Evolutionary conservation across 495 filamentous ascomycete species (phyloP).

Genomic region (Hypomontagnella submonticulosa): DNA sequence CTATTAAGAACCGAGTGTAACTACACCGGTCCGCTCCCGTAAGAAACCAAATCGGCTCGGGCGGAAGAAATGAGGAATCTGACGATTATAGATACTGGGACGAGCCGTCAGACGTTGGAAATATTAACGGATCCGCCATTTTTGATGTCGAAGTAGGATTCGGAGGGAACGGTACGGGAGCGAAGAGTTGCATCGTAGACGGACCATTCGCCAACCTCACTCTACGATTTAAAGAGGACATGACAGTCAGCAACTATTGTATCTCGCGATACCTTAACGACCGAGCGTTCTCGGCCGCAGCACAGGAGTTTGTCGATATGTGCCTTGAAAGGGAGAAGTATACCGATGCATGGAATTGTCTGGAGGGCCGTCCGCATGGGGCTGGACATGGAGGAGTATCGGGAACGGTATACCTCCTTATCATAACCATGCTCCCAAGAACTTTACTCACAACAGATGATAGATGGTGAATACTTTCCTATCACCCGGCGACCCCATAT

Average conservation of each 20-base stretch:
- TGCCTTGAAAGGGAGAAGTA: conserved; percentile 49
- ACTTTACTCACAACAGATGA: not conserved
- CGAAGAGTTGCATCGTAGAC: conserved; percentile 50
- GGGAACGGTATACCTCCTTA: conserved; percentile 37
- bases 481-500: conserved; percentile 59
- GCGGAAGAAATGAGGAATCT: not conserved
- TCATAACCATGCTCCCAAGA: not conserved
- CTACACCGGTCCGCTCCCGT: conserved; percentile 59
- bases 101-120: conserved; percentile 54
- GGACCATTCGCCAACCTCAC: conserved; percentile 57
- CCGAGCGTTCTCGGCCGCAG: conserved; percentile 27
- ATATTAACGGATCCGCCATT: conserved; percentile 47
- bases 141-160: conserved; percentile 53
- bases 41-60: conserved; percentile 36
- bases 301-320: conserved; percentile 38
- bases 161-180: conserved; percentile 54
- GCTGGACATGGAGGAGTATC: conserved; percentile 56
- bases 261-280: conserved; percentile 51
- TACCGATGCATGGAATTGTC: conserved; percentile 49
- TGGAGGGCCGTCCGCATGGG: conserved; percentile 53
- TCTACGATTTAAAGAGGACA: conserved; percentile 51
- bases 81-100: conserved; percentile 58
- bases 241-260: conserved; percentile 46
- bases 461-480: conserved; percentile 48
- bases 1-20: conserved; percentile 57